phyloP scores from a whole-genome alignment of 192 early-diverging fungal species.

The Helicostylum pulchrum region DNA sequence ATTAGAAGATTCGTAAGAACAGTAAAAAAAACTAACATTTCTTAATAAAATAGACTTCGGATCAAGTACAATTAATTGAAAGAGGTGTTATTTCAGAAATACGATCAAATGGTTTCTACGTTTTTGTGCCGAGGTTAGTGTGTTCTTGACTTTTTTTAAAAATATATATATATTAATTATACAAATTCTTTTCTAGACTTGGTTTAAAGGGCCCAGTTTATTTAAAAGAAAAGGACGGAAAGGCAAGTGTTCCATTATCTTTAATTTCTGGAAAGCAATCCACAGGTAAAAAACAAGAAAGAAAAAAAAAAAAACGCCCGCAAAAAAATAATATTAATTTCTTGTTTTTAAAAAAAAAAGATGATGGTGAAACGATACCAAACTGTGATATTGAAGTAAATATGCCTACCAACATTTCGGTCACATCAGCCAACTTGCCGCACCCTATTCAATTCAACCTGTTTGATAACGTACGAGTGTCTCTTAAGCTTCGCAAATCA shows the following conservation, averaged over 20 bases:
- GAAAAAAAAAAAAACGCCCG: neutral
- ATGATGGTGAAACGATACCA: slow-evolving; percentile 29
- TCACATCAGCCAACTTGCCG: slow-evolving; percentile 37
- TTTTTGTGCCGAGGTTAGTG: slow-evolving; percentile 47
- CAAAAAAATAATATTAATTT: neutral
- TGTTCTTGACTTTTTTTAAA: slow-evolving; percentile 11
- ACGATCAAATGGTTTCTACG: slow-evolving; percentile 63
- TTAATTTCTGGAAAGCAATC: slow-evolving; percentile 45
- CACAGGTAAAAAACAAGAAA: slow-evolving; percentile 33
- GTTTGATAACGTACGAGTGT: slow-evolving; percentile 65
- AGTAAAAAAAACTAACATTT: neutral
- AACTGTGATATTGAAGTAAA: slow-evolving; percentile 43
- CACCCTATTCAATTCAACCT: slow-evolving; percentile 46
- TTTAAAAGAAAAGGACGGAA: slow-evolving; percentile 55
- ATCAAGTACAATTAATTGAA: slow-evolving; percentile 43
- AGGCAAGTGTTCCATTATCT: slow-evolving; percentile 55
- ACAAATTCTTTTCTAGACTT: slow-evolving; percentile 39
- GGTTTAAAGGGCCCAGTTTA: slow-evolving; percentile 73
- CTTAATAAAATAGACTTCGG: slow-evolving; percentile 7
- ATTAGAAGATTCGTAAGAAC: neutral
- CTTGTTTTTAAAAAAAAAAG: neutral
- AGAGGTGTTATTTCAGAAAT: slow-evolving; percentile 71
- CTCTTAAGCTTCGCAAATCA: slow-evolving; percentile 54
- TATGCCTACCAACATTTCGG: slow-evolving; percentile 46
- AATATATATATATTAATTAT: neutral